phyloP scores from a whole-genome alignment of 1,284 basidiomycete species.

The Ceratobasidium sp. region DNA sequence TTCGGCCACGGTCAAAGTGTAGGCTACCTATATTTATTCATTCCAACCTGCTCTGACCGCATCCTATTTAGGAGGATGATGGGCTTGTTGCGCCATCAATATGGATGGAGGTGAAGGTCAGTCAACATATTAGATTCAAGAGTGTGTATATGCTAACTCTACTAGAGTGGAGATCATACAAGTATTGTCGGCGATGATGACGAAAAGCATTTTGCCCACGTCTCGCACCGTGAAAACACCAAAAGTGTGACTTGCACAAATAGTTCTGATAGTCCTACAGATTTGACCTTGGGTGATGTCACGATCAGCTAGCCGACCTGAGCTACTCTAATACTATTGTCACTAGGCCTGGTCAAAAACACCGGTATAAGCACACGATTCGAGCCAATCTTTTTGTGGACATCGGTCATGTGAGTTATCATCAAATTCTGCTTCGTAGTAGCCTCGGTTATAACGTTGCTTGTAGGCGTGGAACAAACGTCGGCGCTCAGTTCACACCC shows the following conservation, averaged over 20 bases:
- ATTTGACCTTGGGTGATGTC: not conserved
- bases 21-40: not conserved
- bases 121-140: not conserved
- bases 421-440: too few species aligned
- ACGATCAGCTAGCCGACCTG: not conserved
- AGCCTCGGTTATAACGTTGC: not conserved
- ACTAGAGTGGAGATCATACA: slow-evolving; percentile 5
- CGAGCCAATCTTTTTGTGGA: slow-evolving; percentile 5
- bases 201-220: slow-evolving; percentile 4
- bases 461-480: not conserved
- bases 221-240: not conserved
- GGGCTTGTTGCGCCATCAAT: not conserved
- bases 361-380: not conserved
- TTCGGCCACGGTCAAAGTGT: slow-evolving; percentile 28
- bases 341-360: not conserved
- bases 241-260: slow-evolving; percentile 13
- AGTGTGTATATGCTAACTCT: not conserved
- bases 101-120: slow-evolving; percentile 14
- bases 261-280: not conserved
- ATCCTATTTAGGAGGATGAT: not conserved
- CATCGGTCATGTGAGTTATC: not conserved
- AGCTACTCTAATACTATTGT: not conserved
- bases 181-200: not conserved
- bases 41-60: not conserved
- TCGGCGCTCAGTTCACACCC: slow-evolving; percentile 11